Evolutionary conservation across 202 grass and related monocot genomes (phyloP), one percentile per base, ranked within the genome.

Genomic region (Setaria italica): DNA sequence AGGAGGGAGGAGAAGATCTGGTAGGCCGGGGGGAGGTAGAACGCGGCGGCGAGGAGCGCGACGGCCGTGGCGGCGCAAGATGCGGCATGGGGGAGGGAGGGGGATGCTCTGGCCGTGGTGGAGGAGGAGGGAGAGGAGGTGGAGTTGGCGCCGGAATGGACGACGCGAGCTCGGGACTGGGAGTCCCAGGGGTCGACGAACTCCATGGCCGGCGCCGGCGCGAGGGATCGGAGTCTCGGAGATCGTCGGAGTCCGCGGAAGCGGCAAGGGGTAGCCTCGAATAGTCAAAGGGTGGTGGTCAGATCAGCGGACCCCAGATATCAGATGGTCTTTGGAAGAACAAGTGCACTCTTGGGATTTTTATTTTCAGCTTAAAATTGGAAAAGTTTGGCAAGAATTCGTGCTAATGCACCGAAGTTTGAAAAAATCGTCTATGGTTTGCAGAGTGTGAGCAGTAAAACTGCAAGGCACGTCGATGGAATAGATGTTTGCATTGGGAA

Each of bases 131-230:
- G 20, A 7, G 49, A 47, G 9, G 64, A 7, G 30, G 76, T 58
- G 35, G 77, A 25, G 77, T 67, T 76, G 51, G 75, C 6, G 57
- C 89, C 82, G 75, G 87, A 79, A n/a, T 87, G 92, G 86, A 98
- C 73, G 45, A 88, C 74, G 70, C 92, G 88, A 1, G 88, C 89
- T 75, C 93, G 93, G 35, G 89, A 83, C 81, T 89, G 90, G 56
- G 67, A 62, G 30, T 92, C 88, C 82, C 89, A 81, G 62, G 94
- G 90, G 33, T 94, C 93, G 67, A 99, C 25, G 91, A 87, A 99
- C 82, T 99, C 96, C 96, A 95, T 99, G 63, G 54, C 51, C 62
- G 65, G 34, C 62, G 65, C 29, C n/a, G 57, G 32, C 33, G 50
- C 8, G 14, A 4, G 50, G 65, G 72, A 4, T 39, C 50, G 62